Evolutionary conservation across 106 monocot species (phyloP).

Genomic region (Agapanthus africanus): DNA sequence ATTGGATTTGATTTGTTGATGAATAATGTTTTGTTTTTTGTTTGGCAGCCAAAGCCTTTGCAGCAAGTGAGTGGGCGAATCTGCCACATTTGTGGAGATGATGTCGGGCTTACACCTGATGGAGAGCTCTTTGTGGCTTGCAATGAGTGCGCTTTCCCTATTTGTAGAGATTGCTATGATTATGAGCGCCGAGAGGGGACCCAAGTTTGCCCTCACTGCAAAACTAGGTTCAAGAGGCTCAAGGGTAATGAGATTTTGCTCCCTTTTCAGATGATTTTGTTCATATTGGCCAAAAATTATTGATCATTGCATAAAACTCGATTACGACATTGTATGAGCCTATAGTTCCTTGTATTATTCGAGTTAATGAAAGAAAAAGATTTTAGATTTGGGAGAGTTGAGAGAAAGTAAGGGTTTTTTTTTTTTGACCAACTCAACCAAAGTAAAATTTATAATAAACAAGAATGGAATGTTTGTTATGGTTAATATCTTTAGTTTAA

Average conservation of each 20-base stretch:
- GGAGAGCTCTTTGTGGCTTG: slow-evolving; percentile 90
- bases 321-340: too few relatives aligned
- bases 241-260: too few relatives aligned
- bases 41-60: slow-evolving; percentile 61
- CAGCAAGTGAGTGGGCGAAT: slow-evolving; percentile 66
- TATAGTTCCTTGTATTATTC: too few relatives aligned
- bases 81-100: slow-evolving; percentile 91
- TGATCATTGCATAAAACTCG: too few relatives aligned
- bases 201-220: slow-evolving; percentile 96
- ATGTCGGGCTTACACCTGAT: slow-evolving; percentile 59
- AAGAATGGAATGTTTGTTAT: background rate
- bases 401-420: too few relatives aligned
- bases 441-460: background rate
- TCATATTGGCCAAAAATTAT: too few relatives aligned
- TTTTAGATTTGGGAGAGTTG: too few relatives aligned
- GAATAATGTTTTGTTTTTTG: background rate
- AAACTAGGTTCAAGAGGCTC: slow-evolving; percentile 84
- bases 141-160: slow-evolving; percentile 88
- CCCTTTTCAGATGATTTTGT: background rate
- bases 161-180: slow-evolving; percentile 79
- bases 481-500: background rate
- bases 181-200: slow-evolving; percentile 83
- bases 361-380: too few relatives aligned
- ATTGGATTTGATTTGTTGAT: background rate
- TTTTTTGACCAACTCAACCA: background rate